Conservation (phyloP, 2,329 filamentous ascomycete genomes). For the Aspergillus oerlinghausenensis region DNA sequence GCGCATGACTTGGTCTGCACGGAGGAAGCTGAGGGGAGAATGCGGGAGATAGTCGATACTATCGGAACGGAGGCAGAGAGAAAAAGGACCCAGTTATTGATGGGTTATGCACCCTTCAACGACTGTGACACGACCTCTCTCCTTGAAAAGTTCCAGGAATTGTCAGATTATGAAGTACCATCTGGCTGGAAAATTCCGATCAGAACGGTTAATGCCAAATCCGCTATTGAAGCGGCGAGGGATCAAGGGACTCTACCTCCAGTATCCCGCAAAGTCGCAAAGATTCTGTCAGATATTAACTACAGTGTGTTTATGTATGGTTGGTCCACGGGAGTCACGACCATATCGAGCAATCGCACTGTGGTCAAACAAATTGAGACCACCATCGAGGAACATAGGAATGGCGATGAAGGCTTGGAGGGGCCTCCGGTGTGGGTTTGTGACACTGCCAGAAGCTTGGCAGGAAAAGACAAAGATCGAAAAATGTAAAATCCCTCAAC, state of each 20-base stretch:
- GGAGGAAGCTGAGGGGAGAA: slow-evolving; percentile 58
- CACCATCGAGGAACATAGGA: slow-evolving; percentile 50
- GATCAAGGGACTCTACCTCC: slow-evolving; percentile 41
- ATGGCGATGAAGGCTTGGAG: slow-evolving; percentile 44
- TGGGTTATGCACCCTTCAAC: slow-evolving; percentile 45
- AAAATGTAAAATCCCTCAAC: slow-evolving; percentile 19
- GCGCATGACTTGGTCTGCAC: slow-evolving; percentile 61
- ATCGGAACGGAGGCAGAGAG: slow-evolving; percentile 61
- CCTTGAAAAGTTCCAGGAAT: slow-evolving; percentile 35
- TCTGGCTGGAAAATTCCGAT: slow-evolving; percentile 58
- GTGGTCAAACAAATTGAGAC: slow-evolving; percentile 63
- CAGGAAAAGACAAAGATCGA: slow-evolving; percentile 59
- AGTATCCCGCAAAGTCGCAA: slow-evolving; percentile 40
- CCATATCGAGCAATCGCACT: slow-evolving; percentile 66
- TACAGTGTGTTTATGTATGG: slow-evolving; percentile 67
- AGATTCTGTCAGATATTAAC: slow-evolving; percentile 58
- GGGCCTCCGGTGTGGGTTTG: slow-evolving; percentile 63
- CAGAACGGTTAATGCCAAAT: slow-evolving; percentile 47
- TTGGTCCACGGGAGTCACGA: slow-evolving; percentile 61
- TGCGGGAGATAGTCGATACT: slow-evolving; percentile 61
- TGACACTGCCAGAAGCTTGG: slow-evolving; percentile 60
- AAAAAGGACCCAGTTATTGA: slow-evolving; percentile 54
- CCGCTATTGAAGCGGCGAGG: slow-evolving; percentile 31
- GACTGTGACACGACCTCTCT: slow-evolving; percentile 28
- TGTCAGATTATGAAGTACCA: slow-evolving; percentile 54